Evolutionary conservation across 768 basidiomycete species (phyloP), one percentile per base, ranked within the genome.

Genomic region (Macrolepiota fuliginosa): DNA sequence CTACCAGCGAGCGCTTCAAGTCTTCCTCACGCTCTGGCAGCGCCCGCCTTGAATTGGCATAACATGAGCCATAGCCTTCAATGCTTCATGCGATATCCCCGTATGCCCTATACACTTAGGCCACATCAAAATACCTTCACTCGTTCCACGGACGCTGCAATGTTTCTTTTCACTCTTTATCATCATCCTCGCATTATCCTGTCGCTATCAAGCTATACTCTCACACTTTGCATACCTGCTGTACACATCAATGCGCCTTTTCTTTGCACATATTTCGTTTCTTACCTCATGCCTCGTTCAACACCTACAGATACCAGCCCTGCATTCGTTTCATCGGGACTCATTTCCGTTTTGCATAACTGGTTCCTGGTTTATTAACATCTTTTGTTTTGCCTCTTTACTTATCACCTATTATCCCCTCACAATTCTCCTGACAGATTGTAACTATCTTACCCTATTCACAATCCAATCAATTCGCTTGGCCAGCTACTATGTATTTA

Each of bases 1-100:
- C 83, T 10, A 77, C 83, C 0, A 80, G 82, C 56, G 75, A 82
- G 61, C 85, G 85, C 58, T 81, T 81, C 73, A 76, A 80, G 69
- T 71, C 73, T 22, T 37, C 51, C 15, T 76, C 72, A 36, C 73
- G 75, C 40, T 74, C 73, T 63, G 61, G 71, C 67, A 68, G 70
- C 66, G 71, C 65, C 59, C 71, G 56, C 55, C 69, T 49, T 29
- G 52, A 61, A 24, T 49, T 54, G 52, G 61, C 58, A 49, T 63
- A 40, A 60, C 49, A 24, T 24, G 47, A 9, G 24, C 10, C 47
- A 27, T 25, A 32, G 29, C 47, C 10, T 49, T 22, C 22, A 19
- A 25, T 49, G 47, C 47, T 25, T 24, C 22, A 12, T 19, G 12
- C 42, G 29, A 42, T 45, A 24, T 19, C 53, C n/a, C 15, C 52